Evolutionary conservation across 257 asterid genomes (phyloP), one percentile per base, ranked within the genome.

Genomic region (Ligustrum vulgare): DNA sequence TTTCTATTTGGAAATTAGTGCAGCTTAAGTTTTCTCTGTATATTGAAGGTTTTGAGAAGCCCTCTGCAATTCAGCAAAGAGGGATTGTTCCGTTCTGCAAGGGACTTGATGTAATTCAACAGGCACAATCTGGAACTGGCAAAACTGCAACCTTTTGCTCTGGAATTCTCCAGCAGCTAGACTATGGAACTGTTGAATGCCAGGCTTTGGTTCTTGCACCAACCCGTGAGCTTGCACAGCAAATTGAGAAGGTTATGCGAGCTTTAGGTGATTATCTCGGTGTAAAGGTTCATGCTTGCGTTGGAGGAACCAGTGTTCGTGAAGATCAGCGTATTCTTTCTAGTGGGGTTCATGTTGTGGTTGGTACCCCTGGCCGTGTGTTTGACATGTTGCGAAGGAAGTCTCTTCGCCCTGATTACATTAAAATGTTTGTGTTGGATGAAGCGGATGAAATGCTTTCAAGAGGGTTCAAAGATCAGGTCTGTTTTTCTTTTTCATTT

Each of bases 391-490:
- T 86, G 84, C 76, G 88, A 66, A 82, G 90, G 82, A 88, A 86
- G 71, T 86, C 88, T 1, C 85, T 86, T 18, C 88, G 90, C 39
- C 85, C 92, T 3, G 90, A 88, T 75, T 77, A 83, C 85, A 88
- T 88, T 78, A 88, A 88, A 71, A 88, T 87, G 91, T 87, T 87
- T 74, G 89, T 87, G 62, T 66, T 87, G 79, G 91, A 87, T 63
- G 91, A 87, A 78, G 91, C 91, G 6, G 91, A 87, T 78, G 91
- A 87, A 70, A 87, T 87, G 91, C 91, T 87, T 72, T 88, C 92
- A 25, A 80, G 92, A 54, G 92, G 92, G 33, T 88, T 88, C 71
- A 88, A 88, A 86, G 92, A 88, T 80, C 92, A 88, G 92, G 92
- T 88, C 9, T 25, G 64, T 28, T 37, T 49, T 22, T 33, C 41